Percentiles rank a stretch among this genome's conserved stretches.
These are phyloP conservation scores for Eucommia ulmoides DNA, from an alignment of 257 asterid genomes.

Conservation along the genomic window DNA sequence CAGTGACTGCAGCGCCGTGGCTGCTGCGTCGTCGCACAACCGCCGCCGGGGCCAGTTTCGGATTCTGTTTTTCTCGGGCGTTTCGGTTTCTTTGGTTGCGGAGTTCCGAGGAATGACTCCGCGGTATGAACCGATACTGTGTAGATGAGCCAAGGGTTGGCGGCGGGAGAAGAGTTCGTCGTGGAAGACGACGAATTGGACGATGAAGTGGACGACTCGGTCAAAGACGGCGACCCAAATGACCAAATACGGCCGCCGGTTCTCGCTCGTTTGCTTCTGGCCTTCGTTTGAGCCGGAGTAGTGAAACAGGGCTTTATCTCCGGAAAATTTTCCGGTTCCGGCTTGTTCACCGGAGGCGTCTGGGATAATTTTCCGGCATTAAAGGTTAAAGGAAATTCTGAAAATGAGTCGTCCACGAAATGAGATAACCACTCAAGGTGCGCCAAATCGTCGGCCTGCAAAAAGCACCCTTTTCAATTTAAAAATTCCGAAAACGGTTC, in stretches of 20 bases:
- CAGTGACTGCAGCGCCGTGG: not conserved
- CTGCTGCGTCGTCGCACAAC: not conserved
- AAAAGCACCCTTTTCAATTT: not conserved
- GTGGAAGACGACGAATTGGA: not conserved
- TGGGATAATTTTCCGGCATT: not conserved
- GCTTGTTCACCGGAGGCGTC: not conserved
- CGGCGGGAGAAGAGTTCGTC: not conserved
- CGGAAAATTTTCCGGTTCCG: not conserved
- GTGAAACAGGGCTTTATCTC: not conserved
- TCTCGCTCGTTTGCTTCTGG: not conserved
- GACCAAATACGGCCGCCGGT: not conserved
- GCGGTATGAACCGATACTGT: not conserved
- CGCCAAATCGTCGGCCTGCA: not conserved
- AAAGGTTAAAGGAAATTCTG: not conserved
- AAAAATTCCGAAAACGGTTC: not conserved
- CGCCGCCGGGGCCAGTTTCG: not conserved
- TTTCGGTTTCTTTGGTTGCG: not conserved
- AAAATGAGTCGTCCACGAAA: not conserved
- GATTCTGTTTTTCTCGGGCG: not conserved
- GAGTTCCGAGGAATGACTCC: not conserved
- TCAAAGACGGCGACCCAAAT: not conserved
- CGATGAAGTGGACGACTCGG: not conserved
- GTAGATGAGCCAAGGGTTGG: not conserved
- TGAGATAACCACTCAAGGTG: not conserved
- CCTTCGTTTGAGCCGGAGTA: not conserved